Base-by-base conservation (phyloP, 257 asterid genomes). In the Lantana camara region DNA sequence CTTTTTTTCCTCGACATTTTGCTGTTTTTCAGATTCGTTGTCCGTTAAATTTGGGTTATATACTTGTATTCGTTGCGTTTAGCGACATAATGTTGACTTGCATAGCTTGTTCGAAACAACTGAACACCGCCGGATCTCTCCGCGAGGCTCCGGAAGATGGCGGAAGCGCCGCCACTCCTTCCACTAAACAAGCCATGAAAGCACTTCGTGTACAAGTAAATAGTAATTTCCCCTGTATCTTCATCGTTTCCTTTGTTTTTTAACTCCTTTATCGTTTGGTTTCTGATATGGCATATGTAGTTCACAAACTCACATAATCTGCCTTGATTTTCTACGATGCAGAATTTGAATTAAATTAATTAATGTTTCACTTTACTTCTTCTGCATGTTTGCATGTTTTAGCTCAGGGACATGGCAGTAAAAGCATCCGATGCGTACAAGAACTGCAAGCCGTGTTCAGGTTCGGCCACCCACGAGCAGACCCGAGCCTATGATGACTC, bases 361-460 rank as follows among this genome's bases (percentile, higher is more conserved):
- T 4, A 20, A 29, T 40, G 17, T 35, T n/a, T 44, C 7, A 3
- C 7, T 23, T 62, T 37, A 30, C 9, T n/a, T 23, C 30, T 44
- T 66, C 24, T 13, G 37, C 24, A 24, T 40, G 66, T 54, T 72
- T 27, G 32, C 32, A 27, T 27, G 32, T 27, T 5, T 13, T 20
- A 94, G 99, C 86, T 94, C 81, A 94, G 86, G 91, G 96, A 86
- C 66, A 84, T 94, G 77, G 97, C 96, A 12, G 80, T 86, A 2
- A 94, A 90, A 78, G 99, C 97, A n/a, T 90, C 97, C 4, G 97
- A 89, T 15, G 97, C 99, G 11, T 94, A 84, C 68, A 90, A 81
- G 78, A 79, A 78, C 70, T 94, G 99, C 77, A 90, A 80, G 78
- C 97, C 97, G 7, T 94, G 99, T 76, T 83, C 97, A 7, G 83